Base-by-base conservation (phyloP, 768 basidiomycete species). In the Lactarius sp. region DNA sequence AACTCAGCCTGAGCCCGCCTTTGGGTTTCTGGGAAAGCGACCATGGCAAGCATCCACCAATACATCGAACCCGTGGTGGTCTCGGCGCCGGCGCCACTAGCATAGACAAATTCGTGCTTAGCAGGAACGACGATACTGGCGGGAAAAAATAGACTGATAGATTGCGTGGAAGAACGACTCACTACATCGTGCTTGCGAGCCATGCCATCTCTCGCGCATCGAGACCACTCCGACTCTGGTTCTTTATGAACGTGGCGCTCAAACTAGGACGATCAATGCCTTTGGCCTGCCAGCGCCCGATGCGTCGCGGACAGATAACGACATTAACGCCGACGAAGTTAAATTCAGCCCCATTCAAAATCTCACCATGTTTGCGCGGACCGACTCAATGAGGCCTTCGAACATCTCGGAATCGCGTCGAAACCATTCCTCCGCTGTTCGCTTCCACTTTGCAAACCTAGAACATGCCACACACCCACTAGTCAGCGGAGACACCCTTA, bases 131-230 rank as follows among this genome's bases (percentile, higher is more conserved):
- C 27, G 31, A 27, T 2, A 2, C 22, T 13, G 18, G n/a, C 9
- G 12, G 4, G 10, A 1, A 12, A 27, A 27, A 27, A 27, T 27
- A 27, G 22, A 2, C 22, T 9, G 14, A 33, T 18, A 54, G 20
- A 33, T 37, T 20, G 44, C 41, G 46, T 47, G 52, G 6, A 18
- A 22, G 33, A 14, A 44, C 20, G 16, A 67, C 69, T 60, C 22
- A 70, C 69, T 69, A 68, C 69, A 70, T 66, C 3, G 61, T 70
- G 41, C 68, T 69, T 12, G 65, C 68, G 58, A 70, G 65, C 69
- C 69, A 70, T 3, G 69, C 69, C 50, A 53, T 46, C 53, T 70
- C 65, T 36, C 37, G 55, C 31, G 22, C 59, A 31, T 42, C 47
- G 36, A 70, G 68, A 5, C 61, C 68, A 31, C 31, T 50, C 16